Conservation (phyloP, 169 alveolate species). For the Plasmodium cynomolgi region DNA sequence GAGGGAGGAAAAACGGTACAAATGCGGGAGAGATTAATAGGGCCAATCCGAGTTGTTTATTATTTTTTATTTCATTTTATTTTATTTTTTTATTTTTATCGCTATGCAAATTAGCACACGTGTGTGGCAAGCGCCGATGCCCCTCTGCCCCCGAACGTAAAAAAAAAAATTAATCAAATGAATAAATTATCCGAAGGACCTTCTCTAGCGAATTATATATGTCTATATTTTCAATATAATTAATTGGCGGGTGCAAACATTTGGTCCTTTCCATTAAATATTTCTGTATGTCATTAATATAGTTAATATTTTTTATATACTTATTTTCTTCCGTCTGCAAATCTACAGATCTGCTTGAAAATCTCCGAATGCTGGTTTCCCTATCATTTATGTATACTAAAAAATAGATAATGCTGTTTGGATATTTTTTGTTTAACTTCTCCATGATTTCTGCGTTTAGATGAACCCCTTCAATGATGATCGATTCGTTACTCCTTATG, state of each 20-base stretch:
- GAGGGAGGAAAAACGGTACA: not conserved
- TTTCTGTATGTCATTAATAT: slow-evolving; percentile 56
- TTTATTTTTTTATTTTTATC: not conserved
- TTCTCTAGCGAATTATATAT: slow-evolving; percentile 49
- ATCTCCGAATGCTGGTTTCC: slow-evolving; percentile 68
- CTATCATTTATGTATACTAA: slow-evolving; percentile 62
- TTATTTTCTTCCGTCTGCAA: slow-evolving; percentile 40
- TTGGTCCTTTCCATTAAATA: slow-evolving; percentile 26
- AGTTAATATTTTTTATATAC: slow-evolving; percentile 66
- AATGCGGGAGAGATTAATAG: not conserved
- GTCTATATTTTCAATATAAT: slow-evolving; percentile 70
- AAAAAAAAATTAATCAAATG: slow-evolving; percentile 5
- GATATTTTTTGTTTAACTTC: slow-evolving; percentile 40
- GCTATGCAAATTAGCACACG: not conserved
- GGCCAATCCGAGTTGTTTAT: not conserved
- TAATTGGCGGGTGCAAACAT: slow-evolving; percentile 24
- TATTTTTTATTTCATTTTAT: not conserved
- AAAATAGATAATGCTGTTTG: slow-evolving; percentile 58
- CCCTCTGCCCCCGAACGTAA: not conserved
- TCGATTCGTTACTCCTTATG: slow-evolving; percentile 36
- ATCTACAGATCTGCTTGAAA: slow-evolving; percentile 34
- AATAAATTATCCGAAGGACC: slow-evolving; percentile 24
- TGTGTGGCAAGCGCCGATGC: not conserved
- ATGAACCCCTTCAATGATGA: slow-evolving; percentile 73
- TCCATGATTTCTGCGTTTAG: slow-evolving; percentile 20